These are phyloP conservation scores for Xylaria scruposa DNA, from an alignment of 495 filamentous ascomycete species.

Conservation along the genomic window DNA sequence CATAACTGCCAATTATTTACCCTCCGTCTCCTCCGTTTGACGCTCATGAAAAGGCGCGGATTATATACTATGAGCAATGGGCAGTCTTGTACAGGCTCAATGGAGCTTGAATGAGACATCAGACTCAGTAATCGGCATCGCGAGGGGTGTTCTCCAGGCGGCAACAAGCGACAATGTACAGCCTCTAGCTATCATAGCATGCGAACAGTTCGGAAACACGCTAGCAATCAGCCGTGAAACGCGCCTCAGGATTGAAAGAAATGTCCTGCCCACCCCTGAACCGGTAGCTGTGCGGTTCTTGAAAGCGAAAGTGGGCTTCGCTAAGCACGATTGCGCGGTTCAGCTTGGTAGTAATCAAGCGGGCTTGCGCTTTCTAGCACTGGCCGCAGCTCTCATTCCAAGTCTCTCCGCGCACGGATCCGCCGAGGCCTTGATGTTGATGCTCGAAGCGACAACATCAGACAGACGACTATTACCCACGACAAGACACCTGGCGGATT, in stretches of 20 bases:
- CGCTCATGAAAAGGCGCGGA: background rate
- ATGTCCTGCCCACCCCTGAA: slow-evolving; percentile 18
- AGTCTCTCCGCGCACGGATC: background rate
- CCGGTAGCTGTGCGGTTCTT: slow-evolving; percentile 26
- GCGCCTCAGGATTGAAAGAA: slow-evolving; percentile 21
- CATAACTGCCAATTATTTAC: background rate
- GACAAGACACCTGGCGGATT: background rate
- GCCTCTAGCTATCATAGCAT: slow-evolving; percentile 29
- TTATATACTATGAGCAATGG: background rate
- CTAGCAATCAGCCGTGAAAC: slow-evolving; percentile 29
- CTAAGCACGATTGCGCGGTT: slow-evolving; percentile 28
- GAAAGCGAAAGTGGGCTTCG: slow-evolving; percentile 26
- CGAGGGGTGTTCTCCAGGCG: slow-evolving; percentile 24
- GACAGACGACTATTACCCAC: slow-evolving; percentile 3
- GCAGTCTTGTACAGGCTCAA: background rate
- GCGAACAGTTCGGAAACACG: slow-evolving; percentile 30
- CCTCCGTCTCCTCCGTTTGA: background rate
- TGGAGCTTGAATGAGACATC: slow-evolving; percentile 12
- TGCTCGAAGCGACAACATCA: slow-evolving; percentile 4
- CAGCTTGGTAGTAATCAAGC: slow-evolving; percentile 29
- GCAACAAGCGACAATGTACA: slow-evolving; percentile 32
- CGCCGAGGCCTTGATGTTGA: background rate
- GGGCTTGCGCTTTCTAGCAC: slow-evolving; percentile 31
- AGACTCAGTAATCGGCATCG: background rate
- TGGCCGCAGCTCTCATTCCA: slow-evolving; percentile 25